Conservation (phyloP, 1,284 basidiomycete species). For the Singerocomus inundabilis region DNA sequence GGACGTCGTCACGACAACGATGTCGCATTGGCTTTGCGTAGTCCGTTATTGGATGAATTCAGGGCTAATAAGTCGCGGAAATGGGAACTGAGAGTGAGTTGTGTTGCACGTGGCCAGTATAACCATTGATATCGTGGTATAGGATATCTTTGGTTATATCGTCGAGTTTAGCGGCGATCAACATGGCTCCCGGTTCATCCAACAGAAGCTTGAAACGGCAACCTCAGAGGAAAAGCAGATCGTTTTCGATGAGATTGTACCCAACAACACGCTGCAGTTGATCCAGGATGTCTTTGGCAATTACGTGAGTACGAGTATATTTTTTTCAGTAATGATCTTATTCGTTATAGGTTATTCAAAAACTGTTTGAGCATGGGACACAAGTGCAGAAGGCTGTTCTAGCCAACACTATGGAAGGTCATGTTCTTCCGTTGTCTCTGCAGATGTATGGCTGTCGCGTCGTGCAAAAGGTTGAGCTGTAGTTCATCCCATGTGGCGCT, state of each 20-base stretch:
- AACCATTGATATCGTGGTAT: conserved; percentile 13
- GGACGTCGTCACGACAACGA: conserved; percentile 43
- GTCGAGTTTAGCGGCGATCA: conserved; percentile 96
- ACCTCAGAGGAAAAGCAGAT: conserved; percentile 74
- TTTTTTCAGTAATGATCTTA: conserved; percentile 11
- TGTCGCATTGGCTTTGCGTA: conserved; percentile 47
- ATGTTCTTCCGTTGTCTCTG: conserved; percentile 76
- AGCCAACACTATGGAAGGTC: conserved; percentile 76
- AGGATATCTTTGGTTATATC: conserved; percentile 86
- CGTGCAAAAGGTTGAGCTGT: conserved; percentile 68
- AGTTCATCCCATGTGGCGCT: neutral
- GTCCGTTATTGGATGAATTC: conserved; percentile 81
- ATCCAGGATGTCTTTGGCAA: conserved; percentile 98
- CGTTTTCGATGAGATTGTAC: conserved; percentile 91
- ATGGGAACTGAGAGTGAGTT: conserved; percentile 76
- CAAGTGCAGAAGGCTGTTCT: conserved; percentile 73
- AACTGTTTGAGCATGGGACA: conserved; percentile 90
- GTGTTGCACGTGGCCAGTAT: conserved; percentile 1
- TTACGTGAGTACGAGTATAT: conserved; percentile 58
- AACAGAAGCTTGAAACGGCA: conserved; percentile 80
- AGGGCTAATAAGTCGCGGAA: conserved; percentile 74
- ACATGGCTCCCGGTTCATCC: conserved; percentile 88
- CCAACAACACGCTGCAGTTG: conserved; percentile 71
- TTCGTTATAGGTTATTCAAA: conserved; percentile 78
- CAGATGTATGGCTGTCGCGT: conserved; percentile 98